Percentiles rank a stretch among this genome's conserved stretches.
Evolutionary conservation across 495 filamentous ascomycete genomes (phyloP).

Genomic region (Alectoria sarmentosa): DNA sequence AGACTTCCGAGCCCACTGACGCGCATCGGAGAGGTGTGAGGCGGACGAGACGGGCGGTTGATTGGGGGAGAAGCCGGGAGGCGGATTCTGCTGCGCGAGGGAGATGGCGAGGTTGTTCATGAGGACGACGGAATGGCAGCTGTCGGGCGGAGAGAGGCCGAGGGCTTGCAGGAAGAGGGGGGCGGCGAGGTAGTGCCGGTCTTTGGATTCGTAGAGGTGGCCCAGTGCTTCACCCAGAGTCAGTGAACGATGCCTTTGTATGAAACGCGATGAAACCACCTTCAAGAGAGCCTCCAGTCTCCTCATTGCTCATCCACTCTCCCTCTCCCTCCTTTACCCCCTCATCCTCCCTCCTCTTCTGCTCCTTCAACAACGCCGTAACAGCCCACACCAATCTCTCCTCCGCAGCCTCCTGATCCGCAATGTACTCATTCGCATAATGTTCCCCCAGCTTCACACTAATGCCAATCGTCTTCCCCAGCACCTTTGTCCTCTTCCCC

Average conservation of each 20-base stretch:
- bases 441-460: conserved; percentile 76
- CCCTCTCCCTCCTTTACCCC: conserved; percentile 57
- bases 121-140: conserved; percentile 67
- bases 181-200: conserved; percentile 68
- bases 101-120: conserved; percentile 33
- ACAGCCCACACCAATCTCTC: conserved; percentile 73
- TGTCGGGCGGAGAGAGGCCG: conserved; percentile 44
- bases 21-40: conserved; percentile 35
- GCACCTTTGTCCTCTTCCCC: conserved; percentile 55
- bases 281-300: conserved; percentile 67
- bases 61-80: conserved; percentile 13
- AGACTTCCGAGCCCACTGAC: conserved; percentile 71
- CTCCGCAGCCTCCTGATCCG: conserved; percentile 59
- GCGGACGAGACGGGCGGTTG: conserved; percentile 15
- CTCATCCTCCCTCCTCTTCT: conserved; percentile 54
- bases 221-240: conserved; percentile 47
- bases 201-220: conserved; percentile 58
- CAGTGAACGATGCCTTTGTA: background rate
- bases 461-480: conserved; percentile 66
- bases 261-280: conserved; percentile 32
- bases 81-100: conserved; percentile 22
- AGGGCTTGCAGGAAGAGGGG: conserved; percentile 87
- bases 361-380: conserved; percentile 69
- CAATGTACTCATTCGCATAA: conserved; percentile 55
- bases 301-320: conserved; percentile 64